phyloP scores from a whole-genome alignment of 148 eudicot genomes.

The Selenicereus undatus region DNA sequence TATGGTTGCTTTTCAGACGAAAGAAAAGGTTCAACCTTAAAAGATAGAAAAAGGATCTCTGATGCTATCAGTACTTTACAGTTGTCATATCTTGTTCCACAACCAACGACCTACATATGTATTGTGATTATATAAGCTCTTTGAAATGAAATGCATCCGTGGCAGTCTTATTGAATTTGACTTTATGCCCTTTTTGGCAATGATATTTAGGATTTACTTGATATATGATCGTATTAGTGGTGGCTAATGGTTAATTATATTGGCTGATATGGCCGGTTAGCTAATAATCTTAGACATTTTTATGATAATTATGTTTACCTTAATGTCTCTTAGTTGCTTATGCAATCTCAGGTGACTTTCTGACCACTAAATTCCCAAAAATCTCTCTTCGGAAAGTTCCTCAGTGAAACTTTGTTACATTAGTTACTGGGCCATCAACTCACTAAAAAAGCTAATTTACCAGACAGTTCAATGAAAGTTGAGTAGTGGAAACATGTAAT shows the following conservation, averaged over 20 bases:
- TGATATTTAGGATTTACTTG: not conserved
- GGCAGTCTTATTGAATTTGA: not conserved
- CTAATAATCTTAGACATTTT: not conserved
- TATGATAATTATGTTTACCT: not conserved
- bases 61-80: slow-evolving; percentile 21
- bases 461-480: not conserved
- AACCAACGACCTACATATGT: not conserved
- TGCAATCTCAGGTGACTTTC: too few species aligned
- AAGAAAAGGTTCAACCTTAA: not conserved
- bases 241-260: not conserved
- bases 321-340: not conserved
- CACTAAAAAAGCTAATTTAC: not conserved
- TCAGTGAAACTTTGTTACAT: not conserved
- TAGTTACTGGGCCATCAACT: not conserved
- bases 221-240: not conserved
- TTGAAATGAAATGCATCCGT: not conserved
- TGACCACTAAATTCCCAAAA: too few species aligned
- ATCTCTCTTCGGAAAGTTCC: not conserved
- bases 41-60: slow-evolving; percentile 16
- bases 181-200: not conserved
- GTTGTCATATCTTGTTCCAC: slow-evolving; percentile 23
- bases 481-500: not conserved
- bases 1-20: slow-evolving; percentile 15
- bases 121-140: not conserved
- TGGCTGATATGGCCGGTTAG: not conserved